These are phyloP conservation scores for Naganishia sp. DNA, from an alignment of 1,284 basidiomycete genomes.

Conservation along the genomic window DNA sequence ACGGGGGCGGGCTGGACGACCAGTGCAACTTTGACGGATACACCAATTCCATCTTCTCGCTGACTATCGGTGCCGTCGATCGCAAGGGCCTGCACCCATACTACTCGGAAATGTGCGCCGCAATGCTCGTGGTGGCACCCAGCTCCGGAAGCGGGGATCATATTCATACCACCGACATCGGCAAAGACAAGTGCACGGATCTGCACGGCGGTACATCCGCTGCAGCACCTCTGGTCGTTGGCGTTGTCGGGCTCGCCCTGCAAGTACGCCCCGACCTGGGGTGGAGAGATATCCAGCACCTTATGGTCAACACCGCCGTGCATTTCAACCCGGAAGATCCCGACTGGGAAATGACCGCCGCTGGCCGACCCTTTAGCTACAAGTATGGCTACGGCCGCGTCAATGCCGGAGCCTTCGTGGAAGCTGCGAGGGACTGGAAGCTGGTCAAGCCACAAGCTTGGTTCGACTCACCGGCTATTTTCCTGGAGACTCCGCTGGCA, in stretches of 20 bases:
- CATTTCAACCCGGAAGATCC: conserved; percentile 85
- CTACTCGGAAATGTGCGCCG: conserved; percentile 95
- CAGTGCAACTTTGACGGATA: conserved; percentile 99
- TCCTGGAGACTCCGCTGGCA: conserved; percentile 53
- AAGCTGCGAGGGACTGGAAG: conserved; percentile 76
- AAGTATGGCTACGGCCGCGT: conserved; percentile 92
- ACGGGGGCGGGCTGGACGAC: conserved; percentile 86
- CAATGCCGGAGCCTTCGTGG: conserved; percentile 80
- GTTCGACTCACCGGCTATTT: conserved; percentile 73
- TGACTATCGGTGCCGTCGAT: conserved; percentile 93
- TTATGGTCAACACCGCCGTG: conserved; percentile 77
- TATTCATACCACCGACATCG: conserved; percentile 93
- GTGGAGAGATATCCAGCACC: conserved; percentile 95
- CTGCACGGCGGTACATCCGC: conserved; percentile 95
- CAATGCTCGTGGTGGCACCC: conserved; percentile 94
- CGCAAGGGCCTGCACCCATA: conserved; percentile 90
- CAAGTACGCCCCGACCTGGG: conserved; percentile 85
- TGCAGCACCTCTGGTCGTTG: conserved; percentile 92
- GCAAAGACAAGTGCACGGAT: conserved; percentile 77
- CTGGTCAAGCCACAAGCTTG: conserved; percentile 94
- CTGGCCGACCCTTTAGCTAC: conserved; percentile 84
- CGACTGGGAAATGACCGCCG: conserved; percentile 87
- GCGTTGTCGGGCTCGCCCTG: conserved; percentile 83
- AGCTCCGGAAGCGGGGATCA: conserved; percentile 92
- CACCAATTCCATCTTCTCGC: conserved; percentile 95